A percentile compares a stretch with the other conserved stretches of the same genome.
Conservation (phyloP, 139 green algal species). For the Marvania coccoides region DNA sequence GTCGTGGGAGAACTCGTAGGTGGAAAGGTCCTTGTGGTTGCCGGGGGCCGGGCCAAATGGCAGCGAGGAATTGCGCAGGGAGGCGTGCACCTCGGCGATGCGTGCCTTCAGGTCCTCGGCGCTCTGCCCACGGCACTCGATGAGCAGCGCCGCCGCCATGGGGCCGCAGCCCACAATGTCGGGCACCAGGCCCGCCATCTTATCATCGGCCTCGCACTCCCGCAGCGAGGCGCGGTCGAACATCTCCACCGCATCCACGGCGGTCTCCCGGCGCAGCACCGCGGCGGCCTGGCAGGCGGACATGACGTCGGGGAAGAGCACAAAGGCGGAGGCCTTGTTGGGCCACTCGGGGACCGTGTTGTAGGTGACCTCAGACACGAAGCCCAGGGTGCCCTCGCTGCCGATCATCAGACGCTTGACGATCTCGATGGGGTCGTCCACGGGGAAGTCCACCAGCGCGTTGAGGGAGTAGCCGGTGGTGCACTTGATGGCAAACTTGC, state of each 20-base stretch:
- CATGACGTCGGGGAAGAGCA: conserved; percentile 87
- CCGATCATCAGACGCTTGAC: conserved; percentile 94
- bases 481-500: conserved; percentile 99
- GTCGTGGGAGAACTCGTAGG: conserved; percentile 83
- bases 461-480: conserved; percentile 89
- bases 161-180: conserved; percentile 70
- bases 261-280: conserved; percentile 77
- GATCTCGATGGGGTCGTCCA: conserved; percentile 89
- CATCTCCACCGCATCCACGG: conserved; percentile 94
- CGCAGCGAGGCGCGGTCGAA: conserved; percentile 75
- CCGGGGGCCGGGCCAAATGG: conserved; percentile 49
- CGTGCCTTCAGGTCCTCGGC: conserved; percentile 48
- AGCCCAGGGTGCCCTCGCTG: conserved; percentile 89
- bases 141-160: conserved; percentile 78
- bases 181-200: conserved; percentile 70
- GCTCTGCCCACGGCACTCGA: conserved; percentile 83
- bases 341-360: conserved; percentile 89
- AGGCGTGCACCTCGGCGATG: conserved; percentile 45
- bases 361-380: conserved; percentile 83
- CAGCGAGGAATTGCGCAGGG: conserved; percentile 44
- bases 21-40: conserved; percentile 41
- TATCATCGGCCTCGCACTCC: conserved; percentile 74
- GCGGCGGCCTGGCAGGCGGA: conserved; percentile 65
- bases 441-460: conserved; percentile 90
- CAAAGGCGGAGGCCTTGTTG: conserved; percentile 80